A percentile compares a stretch with the other conserved stretches of the same genome.
phyloP scores from a whole-genome alignment of 139 green algal species.

The Pycnococcus provasolii region DNA sequence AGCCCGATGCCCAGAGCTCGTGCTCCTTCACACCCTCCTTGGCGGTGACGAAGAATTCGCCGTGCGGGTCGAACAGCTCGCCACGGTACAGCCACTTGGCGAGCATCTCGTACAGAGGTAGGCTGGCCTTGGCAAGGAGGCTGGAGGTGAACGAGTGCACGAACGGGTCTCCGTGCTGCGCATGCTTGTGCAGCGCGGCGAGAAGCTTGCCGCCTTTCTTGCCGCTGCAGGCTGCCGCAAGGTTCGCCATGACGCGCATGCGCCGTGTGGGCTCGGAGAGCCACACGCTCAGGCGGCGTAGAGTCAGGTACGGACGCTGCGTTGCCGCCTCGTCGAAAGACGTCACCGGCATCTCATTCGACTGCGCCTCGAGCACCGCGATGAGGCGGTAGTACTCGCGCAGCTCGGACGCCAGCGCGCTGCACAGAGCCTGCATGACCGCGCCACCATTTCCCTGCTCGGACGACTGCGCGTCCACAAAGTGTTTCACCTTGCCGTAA shows the following conservation, averaged over 20 bases:
- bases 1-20: conserved; percentile 28
- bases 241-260: conserved; percentile 63
- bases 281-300: conserved; percentile 74
- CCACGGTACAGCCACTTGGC: conserved; percentile 73
- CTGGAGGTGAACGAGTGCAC: conserved; percentile 40
- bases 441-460: conserved; percentile 12
- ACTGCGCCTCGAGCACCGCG: conserved; percentile 69
- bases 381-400: conserved; percentile 71
- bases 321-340: not conserved
- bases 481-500: conserved; percentile 20
- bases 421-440: conserved; percentile 56
- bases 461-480: not conserved
- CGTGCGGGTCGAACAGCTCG: conserved; percentile 51
- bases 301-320: conserved; percentile 49
- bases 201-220: conserved; percentile 56
- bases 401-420: conserved; percentile 52
- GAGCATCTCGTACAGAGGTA: conserved; percentile 73
- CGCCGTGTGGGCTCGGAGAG: conserved; percentile 59
- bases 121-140: conserved; percentile 39
- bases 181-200: conserved; percentile 47
- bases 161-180: conserved; percentile 64
- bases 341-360: conserved; percentile 16
- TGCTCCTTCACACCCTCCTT: conserved; percentile 25
- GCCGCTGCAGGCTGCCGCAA: conserved; percentile 41
- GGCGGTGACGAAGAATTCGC: conserved; percentile 72